Conservation (phyloP, 2,329 filamentous ascomycete species). For the Fusarium verrucosum region DNA sequence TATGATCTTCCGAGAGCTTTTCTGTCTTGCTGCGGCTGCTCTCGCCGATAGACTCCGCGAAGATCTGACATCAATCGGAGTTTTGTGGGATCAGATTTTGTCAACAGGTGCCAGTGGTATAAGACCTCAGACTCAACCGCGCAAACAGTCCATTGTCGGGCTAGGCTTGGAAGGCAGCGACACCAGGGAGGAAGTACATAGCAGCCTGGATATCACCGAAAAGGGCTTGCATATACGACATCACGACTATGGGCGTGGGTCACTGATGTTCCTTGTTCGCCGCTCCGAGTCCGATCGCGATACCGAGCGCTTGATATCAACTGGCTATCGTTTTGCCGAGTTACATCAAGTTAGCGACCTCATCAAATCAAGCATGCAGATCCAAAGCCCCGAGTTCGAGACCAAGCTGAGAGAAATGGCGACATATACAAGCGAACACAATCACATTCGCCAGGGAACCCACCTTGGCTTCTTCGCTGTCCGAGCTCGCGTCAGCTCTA, state of each 20-base stretch:
- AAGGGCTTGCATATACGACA: constrained; percentile 49
- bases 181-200: constrained; percentile 30
- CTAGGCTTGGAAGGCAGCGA: constrained; percentile 17
- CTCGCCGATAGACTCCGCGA: constrained; percentile 74
- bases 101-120: constrained; percentile 63
- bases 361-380: constrained; percentile 78
- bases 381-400: constrained; percentile 70
- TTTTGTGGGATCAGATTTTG: constrained; percentile 80
- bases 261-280: constrained; percentile 82
- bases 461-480: constrained; percentile 69
- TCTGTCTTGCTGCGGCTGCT: constrained; percentile 80
- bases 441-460: constrained; percentile 61
- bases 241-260: constrained; percentile 70
- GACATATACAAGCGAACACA: constrained; percentile 60
- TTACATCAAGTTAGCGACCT: constrained; percentile 72
- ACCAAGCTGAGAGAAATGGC: constrained; percentile 71
- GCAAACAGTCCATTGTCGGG: constrained; percentile 30
- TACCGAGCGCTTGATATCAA: constrained; percentile 69
- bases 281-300: constrained; percentile 67
- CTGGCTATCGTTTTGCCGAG: constrained; percentile 81
- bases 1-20: constrained; percentile 81
- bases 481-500: constrained; percentile 60
- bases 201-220: constrained; percentile 52
- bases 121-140: constrained; percentile 27
- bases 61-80: constrained; percentile 70